Base-by-base conservation (phyloP, 768 basidiomycete genomes). In the Russula lepida region DNA sequence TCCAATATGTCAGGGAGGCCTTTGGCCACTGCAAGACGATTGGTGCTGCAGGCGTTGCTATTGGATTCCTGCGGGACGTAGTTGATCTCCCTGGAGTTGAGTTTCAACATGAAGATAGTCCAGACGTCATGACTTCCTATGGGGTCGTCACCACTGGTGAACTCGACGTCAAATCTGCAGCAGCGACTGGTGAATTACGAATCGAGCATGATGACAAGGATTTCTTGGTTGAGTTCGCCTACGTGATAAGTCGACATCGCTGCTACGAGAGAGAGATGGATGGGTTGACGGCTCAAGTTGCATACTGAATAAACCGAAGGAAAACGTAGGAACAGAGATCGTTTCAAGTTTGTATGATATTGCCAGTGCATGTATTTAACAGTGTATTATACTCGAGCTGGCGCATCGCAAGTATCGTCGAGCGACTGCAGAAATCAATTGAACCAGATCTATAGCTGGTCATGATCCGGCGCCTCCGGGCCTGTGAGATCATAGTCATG, bases 1-100 rank as follows among this genome's bases (percentile, higher is more conserved):
- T 91, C n/a, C 89, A 95, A 69, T 92, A 86, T 78, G 80, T 88
- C 3, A 81, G 88, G 48, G 92, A 94, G 72, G 85, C 89, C 2
- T 94, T 89, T 73, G 87, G 87, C 23, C 92, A 94, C 72, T 86
- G 84, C 73, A 94, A 94, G 75, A 71, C 86, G 19, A 89, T 95
- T 59, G 88, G 83, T 2, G 90, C 84, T 1, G 76, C 86, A 49
- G 92, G 91, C 11, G 79, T 83, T 69, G 85, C 77, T 60, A 77
- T 80, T 6, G 67, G 67, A 4, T 77, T 85, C 67, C 70, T 86
- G 17, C 74, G 77, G 4, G 69, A 76, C 6, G 77, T 78, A 6
- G 75, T 81, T 4, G 70, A 69, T 51, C 69, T 85, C 17, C 78
- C 80, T 0, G 75, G 76, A 32, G 69, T 86, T 25, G 66, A 78